Base-by-base conservation (phyloP, 176 grass and related monocot species). In the Zea luxurians region DNA sequence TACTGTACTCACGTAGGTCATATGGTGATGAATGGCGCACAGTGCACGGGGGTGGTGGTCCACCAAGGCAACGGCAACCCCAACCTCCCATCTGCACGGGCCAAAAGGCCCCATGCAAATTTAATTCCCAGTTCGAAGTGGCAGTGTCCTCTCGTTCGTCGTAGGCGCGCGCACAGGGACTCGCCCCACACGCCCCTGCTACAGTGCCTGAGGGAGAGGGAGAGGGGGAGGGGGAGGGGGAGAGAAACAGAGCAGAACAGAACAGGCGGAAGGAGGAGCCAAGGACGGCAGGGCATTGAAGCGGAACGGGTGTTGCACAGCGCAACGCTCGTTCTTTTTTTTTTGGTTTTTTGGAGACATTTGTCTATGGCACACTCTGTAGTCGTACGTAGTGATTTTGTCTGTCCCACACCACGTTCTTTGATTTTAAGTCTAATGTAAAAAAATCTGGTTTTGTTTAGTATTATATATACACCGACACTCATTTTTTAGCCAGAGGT, bases 21-120 rank as follows among this genome's bases (percentile, higher is more conserved):
- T 68, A 55, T 8, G 76, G 76, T 43, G 64, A 71, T 80, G 86
- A 84, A 88, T 71, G 57, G 0, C 11, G 82, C 65, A 81, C 65
- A 84, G 65, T 76, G 38, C 6, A 6, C 0, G 8, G 21, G 7
- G 11, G 0, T 2, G 20, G n/a, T 11, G 21, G 59, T 76, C 77
- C 86, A 76, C 3, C 38, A 40, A 55, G 3, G 4, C 37, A 45
- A 20, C 44, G 15, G 53, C 81, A 80, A 59, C 70, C 70, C 53
- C 81, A 80, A 59, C 70, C 70, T 61, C 81, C 82, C 81, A 76
- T 80, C 71, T 71, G 86, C 76, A 80, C 80, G 80, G 86, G 27
- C 86, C 69, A 53, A 79, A 83, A 73, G 70, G 75, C 69, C 81
- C 75, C 70, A 76, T 80, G 79, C 74, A 73, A 82, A 49, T 87